These are phyloP conservation scores for Endocladia muricata DNA, from an alignment of 31 red algal genomes.

Conservation along the genomic window DNA sequence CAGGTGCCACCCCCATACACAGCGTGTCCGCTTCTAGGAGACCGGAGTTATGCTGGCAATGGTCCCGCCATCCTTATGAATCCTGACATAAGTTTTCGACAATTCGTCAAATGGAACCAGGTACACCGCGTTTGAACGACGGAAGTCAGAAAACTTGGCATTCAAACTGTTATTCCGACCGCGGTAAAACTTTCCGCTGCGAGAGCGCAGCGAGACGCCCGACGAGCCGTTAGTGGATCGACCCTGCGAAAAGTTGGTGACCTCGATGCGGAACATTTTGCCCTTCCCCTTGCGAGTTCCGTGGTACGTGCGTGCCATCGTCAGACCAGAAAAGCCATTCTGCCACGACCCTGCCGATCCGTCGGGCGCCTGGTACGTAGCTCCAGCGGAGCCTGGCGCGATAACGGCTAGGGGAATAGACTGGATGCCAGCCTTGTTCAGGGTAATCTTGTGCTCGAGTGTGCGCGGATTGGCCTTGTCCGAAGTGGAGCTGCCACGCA, in stretches of 20 bases:
- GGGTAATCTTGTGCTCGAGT: constrained; percentile 73
- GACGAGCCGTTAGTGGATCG: constrained; percentile 54
- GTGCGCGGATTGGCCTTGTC: constrained; percentile 85
- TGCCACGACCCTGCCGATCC: constrained; percentile 69
- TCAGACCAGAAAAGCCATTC: constrained; percentile 59
- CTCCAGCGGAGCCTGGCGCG: constrained; percentile 68
- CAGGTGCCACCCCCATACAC: too few species aligned
- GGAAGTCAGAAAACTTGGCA: constrained; percentile 75
- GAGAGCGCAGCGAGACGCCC: constrained; percentile 62
- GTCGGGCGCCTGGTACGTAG: constrained; percentile 35
- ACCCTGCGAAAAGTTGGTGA: constrained; percentile 62
- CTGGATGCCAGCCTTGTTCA: constrained; percentile 77
- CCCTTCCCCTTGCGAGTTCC: constrained; percentile 41
- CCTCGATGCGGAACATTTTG: constrained; percentile 92
- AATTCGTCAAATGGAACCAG: constrained; percentile 90
- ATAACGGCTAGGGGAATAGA: constrained; percentile 77
- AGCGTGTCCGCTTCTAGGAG: too few species aligned
- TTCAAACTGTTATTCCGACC: constrained; percentile 59
- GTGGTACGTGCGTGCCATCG: constrained; percentile 69
- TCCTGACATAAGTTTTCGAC: constrained; percentile 70
- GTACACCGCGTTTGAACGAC: constrained; percentile 78
- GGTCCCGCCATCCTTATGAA: constrained; percentile 87
- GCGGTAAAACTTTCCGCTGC: constrained; percentile 80
- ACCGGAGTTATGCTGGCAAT: constrained; percentile 89
- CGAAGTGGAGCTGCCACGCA: constrained; percentile 72